phyloP scores from a whole-genome alignment of 306 rosid species.

The Vigna unguiculata region DNA sequence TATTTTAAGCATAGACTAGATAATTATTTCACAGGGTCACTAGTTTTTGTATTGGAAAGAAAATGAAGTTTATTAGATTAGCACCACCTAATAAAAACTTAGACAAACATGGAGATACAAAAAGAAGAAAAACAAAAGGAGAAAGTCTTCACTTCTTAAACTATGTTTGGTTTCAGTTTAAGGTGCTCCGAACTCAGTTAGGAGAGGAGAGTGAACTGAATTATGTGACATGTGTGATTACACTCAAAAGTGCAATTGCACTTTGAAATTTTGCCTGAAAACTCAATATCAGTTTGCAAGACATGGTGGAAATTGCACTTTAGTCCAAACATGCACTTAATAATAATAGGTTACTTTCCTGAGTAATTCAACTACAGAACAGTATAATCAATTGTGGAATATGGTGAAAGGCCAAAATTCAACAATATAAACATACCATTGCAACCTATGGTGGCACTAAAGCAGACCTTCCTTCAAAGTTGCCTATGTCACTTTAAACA shows the following conservation, averaged over 20 bases:
- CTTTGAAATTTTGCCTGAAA: no score
- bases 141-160: slow-evolving; percentile 14
- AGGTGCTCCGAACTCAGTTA: no score
- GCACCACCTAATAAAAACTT: background rate
- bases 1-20: background rate
- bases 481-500: slow-evolving; percentile 2
- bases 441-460: background rate
- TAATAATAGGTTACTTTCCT: background rate
- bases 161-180: no score
- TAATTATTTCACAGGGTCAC: background rate
- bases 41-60: slow-evolving; percentile 20
- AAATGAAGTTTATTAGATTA: slow-evolving; percentile 25
- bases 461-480: background rate
- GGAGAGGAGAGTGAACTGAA: no score
- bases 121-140: background rate
- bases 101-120: no score
- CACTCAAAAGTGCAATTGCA: no score
- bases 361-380: slow-evolving; percentile 21
- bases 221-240: no score
- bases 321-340: no score
- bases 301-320: no score
- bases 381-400: no score
- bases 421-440: background rate
- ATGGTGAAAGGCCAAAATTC: background rate
- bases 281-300: no score